Evolutionary conservation across 176 grass and related monocot genomes (phyloP), one percentile per base, ranked within the genome.

Genomic region (Cenchrus purpureus): DNA sequence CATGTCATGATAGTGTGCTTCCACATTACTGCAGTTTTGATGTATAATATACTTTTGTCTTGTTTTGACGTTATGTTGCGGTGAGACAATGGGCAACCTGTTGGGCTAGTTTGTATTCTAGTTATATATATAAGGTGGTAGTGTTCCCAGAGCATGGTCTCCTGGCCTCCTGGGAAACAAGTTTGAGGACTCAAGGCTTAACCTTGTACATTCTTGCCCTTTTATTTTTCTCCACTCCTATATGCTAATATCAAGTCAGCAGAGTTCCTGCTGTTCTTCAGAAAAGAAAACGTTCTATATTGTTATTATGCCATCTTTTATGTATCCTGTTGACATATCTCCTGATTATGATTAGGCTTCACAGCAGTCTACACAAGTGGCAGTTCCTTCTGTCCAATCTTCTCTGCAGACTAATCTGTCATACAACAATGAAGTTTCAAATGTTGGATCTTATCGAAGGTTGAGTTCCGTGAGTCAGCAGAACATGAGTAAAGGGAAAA

Each of bases 381-480:
- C 68, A 71, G 7, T 75, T 73, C 83, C 88, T 86, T 86, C 65
- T 88, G 53, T 61, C 28, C 55, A 64, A 40, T 73, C 55, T 80
- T 83, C 71, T 12, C 31, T 17, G 20, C 81, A 91, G 22, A 44
- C 77, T 81, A 82, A 74, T 79, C 25, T 73, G 40, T 76, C 78
- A 73, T 69, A 68, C 65, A 88, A 82, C 40, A 79, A 69, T 77
- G 31, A 50, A 46, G 66, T 79, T 76, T 31, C 70, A 62, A 54
- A 77, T 83, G 76, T 81, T 79, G 83, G 86, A 85, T 86, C 71
- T 57, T 65, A 83, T 60, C 76, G 17, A 86, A 88, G 54, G 34
- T 32, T 40, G 54, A 68, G 78, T 78, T 62, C 64, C 54, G 7
- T 77, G 51, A 64, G 17, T 81, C 6, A 79, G 79, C 88, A 68